These are phyloP conservation scores for Rhynchospora breviuscula DNA, from an alignment of 176 grass and related monocot genomes.

Conservation along the genomic window DNA sequence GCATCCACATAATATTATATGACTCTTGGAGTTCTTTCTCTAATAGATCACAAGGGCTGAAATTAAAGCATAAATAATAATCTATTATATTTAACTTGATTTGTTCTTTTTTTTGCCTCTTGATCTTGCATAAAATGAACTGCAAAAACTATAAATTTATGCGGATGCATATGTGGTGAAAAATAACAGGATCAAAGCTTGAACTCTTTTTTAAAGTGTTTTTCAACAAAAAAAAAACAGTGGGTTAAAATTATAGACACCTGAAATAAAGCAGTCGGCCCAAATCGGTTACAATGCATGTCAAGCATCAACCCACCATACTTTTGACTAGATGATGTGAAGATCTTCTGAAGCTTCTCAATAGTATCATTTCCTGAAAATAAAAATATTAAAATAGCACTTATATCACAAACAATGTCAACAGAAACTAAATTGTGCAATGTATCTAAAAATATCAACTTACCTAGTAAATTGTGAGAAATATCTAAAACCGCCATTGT, in stretches of 20 bases:
- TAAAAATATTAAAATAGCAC: conserved; percentile 25
- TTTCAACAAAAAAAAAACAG: neutral
- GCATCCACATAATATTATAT: too few relatives aligned
- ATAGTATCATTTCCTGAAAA: conserved; percentile 85
- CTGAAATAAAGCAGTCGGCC: conserved; percentile 98
- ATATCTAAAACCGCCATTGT: conserved; percentile 82
- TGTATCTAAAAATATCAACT: conserved; percentile 18
- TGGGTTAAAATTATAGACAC: conserved; percentile 28
- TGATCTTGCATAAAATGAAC: neutral
- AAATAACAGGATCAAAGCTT: neutral
- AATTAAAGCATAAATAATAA: neutral
- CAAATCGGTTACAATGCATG: conserved; percentile 87
- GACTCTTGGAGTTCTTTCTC: too few relatives aligned
- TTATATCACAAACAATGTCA: neutral
- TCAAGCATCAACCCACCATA: conserved; percentile 93
- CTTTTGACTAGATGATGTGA: conserved; percentile 75
- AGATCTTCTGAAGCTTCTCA: conserved; percentile 88
- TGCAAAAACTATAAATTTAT: neutral
- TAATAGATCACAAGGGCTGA: too few relatives aligned
- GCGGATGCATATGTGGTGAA: neutral
- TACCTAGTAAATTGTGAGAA: conserved; percentile 96
- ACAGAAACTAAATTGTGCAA: conserved; percentile 1
- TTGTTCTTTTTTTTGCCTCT: neutral
- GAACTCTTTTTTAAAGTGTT: neutral
- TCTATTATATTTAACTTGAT: neutral